phyloP scores from a whole-genome alignment of 345 rosid genomes.

The Passiflora organensis region DNA sequence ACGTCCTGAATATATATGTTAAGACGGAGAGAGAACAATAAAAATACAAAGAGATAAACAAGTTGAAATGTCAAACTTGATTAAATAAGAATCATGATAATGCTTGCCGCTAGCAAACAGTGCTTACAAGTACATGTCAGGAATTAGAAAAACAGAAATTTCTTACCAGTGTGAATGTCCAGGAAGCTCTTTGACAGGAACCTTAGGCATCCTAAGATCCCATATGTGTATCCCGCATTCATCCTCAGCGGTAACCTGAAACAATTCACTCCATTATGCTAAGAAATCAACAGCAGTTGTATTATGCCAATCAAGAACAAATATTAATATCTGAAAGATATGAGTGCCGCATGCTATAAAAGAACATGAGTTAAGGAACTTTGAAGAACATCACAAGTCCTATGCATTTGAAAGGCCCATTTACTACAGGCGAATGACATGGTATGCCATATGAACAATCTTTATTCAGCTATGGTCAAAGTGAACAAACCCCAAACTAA shows the following conservation, averaged over 20 bases:
- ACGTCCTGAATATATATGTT: constrained; percentile 58
- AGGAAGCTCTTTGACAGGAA: constrained; percentile 53
- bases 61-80: constrained; percentile 5
- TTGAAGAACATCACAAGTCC: not conserved
- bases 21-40: constrained; percentile 13
- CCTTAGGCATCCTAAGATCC: constrained; percentile 16
- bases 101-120: too few relatives aligned
- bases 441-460: not conserved
- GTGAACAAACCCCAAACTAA: too few relatives aligned
- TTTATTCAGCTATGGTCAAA: not conserved
- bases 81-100: constrained; percentile 1
- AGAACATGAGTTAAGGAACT: not conserved
- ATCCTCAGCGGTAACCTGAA: constrained; percentile 53
- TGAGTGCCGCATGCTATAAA: not conserved
- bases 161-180: constrained; percentile 83
- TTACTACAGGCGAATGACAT: not conserved
- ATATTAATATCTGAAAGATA: not conserved
- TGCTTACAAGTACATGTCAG: constrained; percentile 11
- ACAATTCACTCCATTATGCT: constrained; percentile 4
- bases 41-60: not conserved
- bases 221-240: constrained; percentile 16
- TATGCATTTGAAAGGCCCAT: not conserved
- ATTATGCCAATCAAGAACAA: constrained; percentile 5
- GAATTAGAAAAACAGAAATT: not conserved
- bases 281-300: not conserved